These are phyloP conservation scores for Paramecium sexaurelia DNA, from an alignment of 73 alveolate species.

Conservation along the genomic window DNA sequence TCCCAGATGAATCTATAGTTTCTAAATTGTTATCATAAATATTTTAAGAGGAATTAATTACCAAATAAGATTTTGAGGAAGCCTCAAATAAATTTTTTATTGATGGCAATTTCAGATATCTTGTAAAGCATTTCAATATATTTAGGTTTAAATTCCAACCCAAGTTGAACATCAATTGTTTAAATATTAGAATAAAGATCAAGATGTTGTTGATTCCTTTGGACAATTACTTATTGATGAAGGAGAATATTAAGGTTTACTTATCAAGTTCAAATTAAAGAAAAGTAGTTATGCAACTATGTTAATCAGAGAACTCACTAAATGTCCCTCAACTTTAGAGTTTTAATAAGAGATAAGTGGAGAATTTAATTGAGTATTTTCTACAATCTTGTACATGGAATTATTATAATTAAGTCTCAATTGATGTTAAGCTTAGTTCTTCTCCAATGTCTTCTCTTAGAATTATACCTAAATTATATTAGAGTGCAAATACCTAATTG, in stretches of 20 bases:
- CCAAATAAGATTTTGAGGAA: conserved; percentile 83
- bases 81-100: conserved; percentile 78
- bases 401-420: neutral
- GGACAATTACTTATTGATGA: conserved; percentile 67
- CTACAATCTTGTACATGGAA: conserved; percentile 8
- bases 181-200: conserved; percentile 82
- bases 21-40: conserved; percentile 74
- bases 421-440: conserved; percentile 92
- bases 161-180: conserved; percentile 85
- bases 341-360: conserved; percentile 15
- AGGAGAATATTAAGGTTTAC: conserved; percentile 79
- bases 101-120: conserved; percentile 93
- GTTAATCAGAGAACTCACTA: conserved; percentile 95
- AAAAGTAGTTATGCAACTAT: conserved; percentile 98
- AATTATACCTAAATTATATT: conserved; percentile 75
- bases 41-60: conserved; percentile 88
- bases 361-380: conserved; percentile 15
- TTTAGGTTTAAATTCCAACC: conserved; percentile 77
- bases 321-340: conserved; percentile 64
- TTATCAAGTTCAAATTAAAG: conserved; percentile 89
- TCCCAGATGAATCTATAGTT: conserved; percentile 82
- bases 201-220: conserved; percentile 90
- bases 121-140: conserved; percentile 55
- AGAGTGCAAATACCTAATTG: conserved; percentile 75
- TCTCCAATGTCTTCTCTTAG: conserved; percentile 98